A percentile compares a stretch with the other conserved stretches of the same genome.
Evolutionary conservation across 2,329 filamentous ascomycete genomes (phyloP).

Genomic region (Aurifilum marmelostoma): DNA sequence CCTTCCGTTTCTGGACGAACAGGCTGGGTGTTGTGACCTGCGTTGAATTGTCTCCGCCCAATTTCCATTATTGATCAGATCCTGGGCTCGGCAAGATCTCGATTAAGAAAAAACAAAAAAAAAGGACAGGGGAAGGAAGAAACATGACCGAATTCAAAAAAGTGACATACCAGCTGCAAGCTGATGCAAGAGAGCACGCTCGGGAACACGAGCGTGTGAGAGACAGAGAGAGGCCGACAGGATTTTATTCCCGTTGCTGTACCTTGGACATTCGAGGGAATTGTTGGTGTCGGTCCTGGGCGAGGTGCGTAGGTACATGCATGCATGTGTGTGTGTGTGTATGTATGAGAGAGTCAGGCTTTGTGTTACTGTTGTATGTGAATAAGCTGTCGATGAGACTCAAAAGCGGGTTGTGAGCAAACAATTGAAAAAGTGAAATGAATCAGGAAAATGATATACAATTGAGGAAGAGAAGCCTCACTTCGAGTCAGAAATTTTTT

Average conservation of each 20-base stretch:
- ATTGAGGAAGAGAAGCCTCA: conserved; percentile 5
- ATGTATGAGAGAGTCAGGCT: background rate
- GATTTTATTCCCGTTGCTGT: conserved; percentile 12
- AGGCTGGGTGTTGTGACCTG: conserved; percentile 5
- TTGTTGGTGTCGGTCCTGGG: no score
- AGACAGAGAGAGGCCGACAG: background rate
- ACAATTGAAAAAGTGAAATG: conserved; percentile 7
- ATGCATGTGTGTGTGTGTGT: no score
- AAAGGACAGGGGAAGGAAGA: no score
- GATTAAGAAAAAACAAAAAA: background rate
- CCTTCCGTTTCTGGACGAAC: conserved; percentile 25
- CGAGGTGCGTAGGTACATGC: no score
- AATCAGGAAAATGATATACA: conserved; percentile 22
- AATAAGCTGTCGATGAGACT: no score
- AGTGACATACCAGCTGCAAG: conserved; percentile 4
- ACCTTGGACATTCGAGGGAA: no score
- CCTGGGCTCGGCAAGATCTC: conserved; percentile 21
- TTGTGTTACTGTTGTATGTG: background rate
- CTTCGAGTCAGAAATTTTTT: conserved; percentile 24
- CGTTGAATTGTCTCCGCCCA: background rate
- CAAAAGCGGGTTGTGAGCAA: no score
- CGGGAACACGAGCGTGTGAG: no score
- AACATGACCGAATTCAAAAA: background rate
- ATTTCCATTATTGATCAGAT: conserved; percentile 19
- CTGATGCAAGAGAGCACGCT: background rate